These are phyloP conservation scores for Brassica incana DNA, from an alignment of 345 rosid genomes.

Conservation along the genomic window DNA sequence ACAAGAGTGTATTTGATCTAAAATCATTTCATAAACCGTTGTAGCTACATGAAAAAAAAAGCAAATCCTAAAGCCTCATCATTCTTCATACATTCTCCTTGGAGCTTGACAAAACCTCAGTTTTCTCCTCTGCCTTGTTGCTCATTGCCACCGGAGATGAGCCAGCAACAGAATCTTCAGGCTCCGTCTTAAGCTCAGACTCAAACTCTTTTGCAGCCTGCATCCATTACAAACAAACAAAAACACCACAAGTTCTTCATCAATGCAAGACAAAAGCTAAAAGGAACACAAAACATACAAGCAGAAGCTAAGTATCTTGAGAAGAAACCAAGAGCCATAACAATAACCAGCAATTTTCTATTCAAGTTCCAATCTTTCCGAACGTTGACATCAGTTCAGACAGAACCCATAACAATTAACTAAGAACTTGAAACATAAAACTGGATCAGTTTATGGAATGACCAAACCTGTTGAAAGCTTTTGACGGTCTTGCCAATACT, in stretches of 20 bases:
- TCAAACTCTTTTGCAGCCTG: constrained; percentile 98
- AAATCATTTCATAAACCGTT: constrained; percentile 25
- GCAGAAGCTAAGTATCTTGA: background rate
- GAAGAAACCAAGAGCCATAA: background rate
- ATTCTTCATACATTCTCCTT: background rate
- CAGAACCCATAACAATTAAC: background rate
- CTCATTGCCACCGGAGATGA: constrained; percentile 46
- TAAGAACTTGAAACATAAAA: background rate
- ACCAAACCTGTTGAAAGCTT: constrained; percentile 87
- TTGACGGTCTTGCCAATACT: constrained; percentile 93
- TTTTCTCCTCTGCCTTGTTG: constrained; percentile 51
- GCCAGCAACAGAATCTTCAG: constrained; percentile 48
- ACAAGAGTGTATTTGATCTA: constrained; percentile 19
- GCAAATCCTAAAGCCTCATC: background rate
- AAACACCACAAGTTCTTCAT: background rate
- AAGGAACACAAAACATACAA: background rate
- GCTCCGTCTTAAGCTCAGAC: constrained; percentile 84
- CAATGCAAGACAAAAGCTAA: background rate
- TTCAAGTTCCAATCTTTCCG: background rate
- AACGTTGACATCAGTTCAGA: background rate
- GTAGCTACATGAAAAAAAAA: constrained; percentile 9
- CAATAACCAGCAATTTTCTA: background rate
- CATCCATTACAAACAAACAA: constrained; percentile 23
- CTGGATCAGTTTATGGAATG: background rate
- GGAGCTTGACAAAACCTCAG: constrained; percentile 46